Evolutionary conservation across 163 green algal genomes (phyloP), one percentile per base, ranked within the genome.

Genomic region (Scenedesmus sp.): DNA sequence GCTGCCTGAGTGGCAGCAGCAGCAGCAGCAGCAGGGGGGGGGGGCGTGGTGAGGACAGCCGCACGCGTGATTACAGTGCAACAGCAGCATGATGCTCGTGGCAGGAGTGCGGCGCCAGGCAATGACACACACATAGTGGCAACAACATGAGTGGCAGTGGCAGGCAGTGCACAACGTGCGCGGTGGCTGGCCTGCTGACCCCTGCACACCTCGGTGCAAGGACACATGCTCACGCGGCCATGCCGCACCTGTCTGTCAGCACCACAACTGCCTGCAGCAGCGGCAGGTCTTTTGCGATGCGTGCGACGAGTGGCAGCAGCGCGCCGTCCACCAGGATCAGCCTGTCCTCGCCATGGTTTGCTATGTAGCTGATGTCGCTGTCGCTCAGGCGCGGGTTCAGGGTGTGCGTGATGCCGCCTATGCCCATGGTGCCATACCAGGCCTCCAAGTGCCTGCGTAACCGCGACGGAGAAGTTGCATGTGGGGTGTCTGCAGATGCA

Each of bases 391-490:
- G 93, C n/a, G 96, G 97, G 89, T 99, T 99, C 9, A 99, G 93
- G 0, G 97, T 98, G 93, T 99, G 97, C 81, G 92, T 96, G 20
- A 98, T 89, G 0, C 94, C 82, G 22, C 88, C 88, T 15, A 92
- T 83, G n/a, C 96, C 96, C 91, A 97, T 97, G 81, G 97, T 95
- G 78, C 94, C 97, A 87, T 98, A 98, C 96, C 95, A 98, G 42
- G 35, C 78, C 37, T 89, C 35, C 13, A 81, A 30, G 65, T 76
- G 65, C 65, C 65, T 76, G 65, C 65, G 61, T 33, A 76, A 13
- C 61, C 12, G 61, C 9, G 9, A 33, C 13, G 61, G 9, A 33
- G 61, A n/a, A 33, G 61, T 12, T 7, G 61, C 61, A 33, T n/a
- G 61, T 30, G 12, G 9, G 4, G 61, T 33, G 61, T 10, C 9